Evolutionary conservation across 768 basidiomycete genomes (phyloP), one percentile per base, ranked within the genome.

Genomic region (Strobilomyces dryophilus): DNA sequence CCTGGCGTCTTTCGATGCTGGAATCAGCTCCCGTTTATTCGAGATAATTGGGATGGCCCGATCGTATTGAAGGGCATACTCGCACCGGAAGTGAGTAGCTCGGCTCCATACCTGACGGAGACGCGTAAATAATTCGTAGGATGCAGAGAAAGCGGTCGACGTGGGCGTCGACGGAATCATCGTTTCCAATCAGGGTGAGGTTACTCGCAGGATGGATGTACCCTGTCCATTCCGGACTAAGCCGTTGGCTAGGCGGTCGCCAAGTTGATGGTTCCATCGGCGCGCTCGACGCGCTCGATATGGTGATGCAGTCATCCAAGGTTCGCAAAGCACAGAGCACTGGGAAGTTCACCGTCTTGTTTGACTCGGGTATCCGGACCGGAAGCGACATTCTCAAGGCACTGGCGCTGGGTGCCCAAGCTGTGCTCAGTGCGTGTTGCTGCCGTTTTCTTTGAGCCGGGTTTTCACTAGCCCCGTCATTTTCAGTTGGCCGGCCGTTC

Each of bases 241-340:
- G 20, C 11, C 6, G 8, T 5, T 26, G n/a, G 20, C 9, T 31
- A 87, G 86, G 87, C 31, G 86, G 85, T 5, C 78, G 87, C 20
- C 86, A 89, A 63, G 73, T 89, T 7, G 92, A 95, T 65, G 90
- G 91, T 5, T 85, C 84, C 3, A 80, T 92, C 20, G 79, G 84
- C 0, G 83, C 90, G 1, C 71, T 92, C 14, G 81, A 81, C 56
- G 85, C 86, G 4, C 79, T 92, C 14, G 83, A 84, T 53, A 73
- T 71, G 42, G 85, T 92, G 60, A 82, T 79, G 71, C 74, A 78
- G 45, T 90, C 87, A 0, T 67, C 76, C 20, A 79, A 78, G 51
- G 72, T 89, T 53, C 73, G 71, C 46, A 73, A 69, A 5, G 85
- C 85, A 0, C 85, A 89, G 62, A 64, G 64, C 6, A 66, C 74